Evolutionary conservation across 257 asterid genomes (phyloP).

Genomic region (Knoxia roxburghii): DNA sequence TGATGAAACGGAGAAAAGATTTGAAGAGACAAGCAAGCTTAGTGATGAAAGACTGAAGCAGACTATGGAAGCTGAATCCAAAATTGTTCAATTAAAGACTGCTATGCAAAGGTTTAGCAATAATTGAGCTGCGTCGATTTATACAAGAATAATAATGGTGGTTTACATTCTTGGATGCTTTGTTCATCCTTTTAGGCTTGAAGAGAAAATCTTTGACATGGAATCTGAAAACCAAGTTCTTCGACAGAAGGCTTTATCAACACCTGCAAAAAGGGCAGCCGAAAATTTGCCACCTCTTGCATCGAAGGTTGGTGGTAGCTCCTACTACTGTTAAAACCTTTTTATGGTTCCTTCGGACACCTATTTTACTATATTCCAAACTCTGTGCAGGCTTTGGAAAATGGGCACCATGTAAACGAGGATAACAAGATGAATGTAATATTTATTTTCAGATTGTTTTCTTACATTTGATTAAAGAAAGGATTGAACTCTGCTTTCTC

Average conservation of each 20-base stretch:
- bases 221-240: constrained; percentile 87
- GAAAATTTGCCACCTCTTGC: constrained; percentile 36
- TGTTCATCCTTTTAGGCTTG: constrained; percentile 41
- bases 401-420: constrained; percentile 69
- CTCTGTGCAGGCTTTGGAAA: constrained; percentile 61
- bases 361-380: constrained; percentile 19
- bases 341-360: constrained; percentile 13
- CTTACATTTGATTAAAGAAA: constrained; percentile 12
- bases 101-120: constrained; percentile 59
- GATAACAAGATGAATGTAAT: constrained; percentile 47
- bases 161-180: constrained; percentile 7
- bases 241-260: constrained; percentile 63
- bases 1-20: constrained; percentile 84
- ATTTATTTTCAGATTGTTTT: constrained; percentile 15
- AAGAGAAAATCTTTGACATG: constrained; percentile 85
- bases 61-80: constrained; percentile 87
- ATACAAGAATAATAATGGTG: constrained; percentile 4
- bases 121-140: not conserved
- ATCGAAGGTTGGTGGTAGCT: constrained; percentile 39
- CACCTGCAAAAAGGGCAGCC: constrained; percentile 54
- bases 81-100: constrained; percentile 78
- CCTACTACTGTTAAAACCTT: constrained; percentile 14
- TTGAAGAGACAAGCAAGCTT: constrained; percentile 84
- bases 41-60: constrained; percentile 93
- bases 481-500: constrained; percentile 14